Conservation (phyloP, 192 early-diverging fungal species). For the Piromyces finnis region DNA sequence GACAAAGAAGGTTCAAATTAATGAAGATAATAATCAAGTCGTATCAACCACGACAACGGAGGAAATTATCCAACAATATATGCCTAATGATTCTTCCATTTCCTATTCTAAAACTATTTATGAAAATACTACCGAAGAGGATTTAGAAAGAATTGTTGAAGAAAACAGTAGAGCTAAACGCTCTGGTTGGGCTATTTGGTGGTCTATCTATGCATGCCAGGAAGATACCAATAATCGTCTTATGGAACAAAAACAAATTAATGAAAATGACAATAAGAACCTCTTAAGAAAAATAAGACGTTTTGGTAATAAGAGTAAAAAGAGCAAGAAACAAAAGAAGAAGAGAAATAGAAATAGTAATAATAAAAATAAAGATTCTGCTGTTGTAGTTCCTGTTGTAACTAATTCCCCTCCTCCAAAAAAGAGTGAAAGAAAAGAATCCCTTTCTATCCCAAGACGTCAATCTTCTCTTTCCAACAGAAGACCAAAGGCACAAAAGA, state of each 20-base stretch:
- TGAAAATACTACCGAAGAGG: background rate
- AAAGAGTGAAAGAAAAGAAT: too few species aligned
- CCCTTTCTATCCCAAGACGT: background rate
- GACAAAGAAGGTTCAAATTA: too few species aligned
- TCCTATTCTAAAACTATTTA: background rate
- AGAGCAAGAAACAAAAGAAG: background rate
- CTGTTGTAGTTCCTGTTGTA: too few species aligned
- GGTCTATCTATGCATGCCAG: background rate
- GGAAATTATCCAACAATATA: background rate
- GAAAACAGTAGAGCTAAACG: background rate
- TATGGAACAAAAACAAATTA: background rate
- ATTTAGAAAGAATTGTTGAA: background rate
- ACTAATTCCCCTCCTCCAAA: too few species aligned
- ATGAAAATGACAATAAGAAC: background rate
- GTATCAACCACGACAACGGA: too few species aligned
- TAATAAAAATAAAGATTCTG: too few species aligned
- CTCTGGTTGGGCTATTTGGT: background rate
- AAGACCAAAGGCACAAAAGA: background rate
- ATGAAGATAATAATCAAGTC: too few species aligned
- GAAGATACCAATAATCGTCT: background rate
- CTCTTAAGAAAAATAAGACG: background rate
- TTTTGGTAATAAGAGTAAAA: background rate
- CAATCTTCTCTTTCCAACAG: background rate
- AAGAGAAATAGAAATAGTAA: background rate
- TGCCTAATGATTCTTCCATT: background rate